Conservation (phyloP, 352 stramenopile genomes). For the Globisporangium echinulatum region DNA sequence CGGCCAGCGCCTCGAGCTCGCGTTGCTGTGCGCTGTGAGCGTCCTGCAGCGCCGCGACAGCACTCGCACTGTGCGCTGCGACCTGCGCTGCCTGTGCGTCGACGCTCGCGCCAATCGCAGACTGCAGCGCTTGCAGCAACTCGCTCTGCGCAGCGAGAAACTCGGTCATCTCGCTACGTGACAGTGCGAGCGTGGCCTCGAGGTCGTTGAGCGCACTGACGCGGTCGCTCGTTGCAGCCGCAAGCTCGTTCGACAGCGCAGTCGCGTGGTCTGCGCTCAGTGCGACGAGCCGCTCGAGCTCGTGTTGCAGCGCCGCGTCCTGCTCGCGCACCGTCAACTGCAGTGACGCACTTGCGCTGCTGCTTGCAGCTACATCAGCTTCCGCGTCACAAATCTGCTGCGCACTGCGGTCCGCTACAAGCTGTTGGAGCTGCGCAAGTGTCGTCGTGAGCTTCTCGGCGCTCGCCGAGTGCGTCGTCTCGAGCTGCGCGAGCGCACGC, state of each 20-base stretch:
- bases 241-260: conserved; percentile 23
- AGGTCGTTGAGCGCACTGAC: conserved; percentile 27
- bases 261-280: conserved; percentile 25
- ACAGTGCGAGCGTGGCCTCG: conserved; percentile 19
- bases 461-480: conserved; percentile 36
- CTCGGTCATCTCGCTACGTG: conserved; percentile 23
- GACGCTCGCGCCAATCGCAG: conserved; percentile 37
- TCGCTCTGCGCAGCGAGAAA: conserved; percentile 42
- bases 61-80: conserved; percentile 23
- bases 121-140: conserved; percentile 39
- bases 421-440: conserved; percentile 24
- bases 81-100: conserved; percentile 37
- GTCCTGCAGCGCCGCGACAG: conserved; percentile 25
- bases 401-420: conserved; percentile 15
- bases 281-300: conserved; percentile 27
- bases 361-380: conserved; percentile 9
- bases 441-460: conserved; percentile 28
- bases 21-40: conserved; percentile 30
- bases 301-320: conserved; percentile 21
- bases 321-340: conserved; percentile 16
- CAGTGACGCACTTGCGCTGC: conserved; percentile 3
- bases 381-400: conserved; percentile 12
- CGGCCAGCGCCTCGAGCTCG: conserved; percentile 37
- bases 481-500: conserved; percentile 36
- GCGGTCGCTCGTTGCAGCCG: conserved; percentile 21